Percentiles rank a stretch among this genome's conserved stretches.
phyloP scores from a whole-genome alignment of 495 filamentous ascomycete species.

The Lasiosphaeriaceae sp. region DNA sequence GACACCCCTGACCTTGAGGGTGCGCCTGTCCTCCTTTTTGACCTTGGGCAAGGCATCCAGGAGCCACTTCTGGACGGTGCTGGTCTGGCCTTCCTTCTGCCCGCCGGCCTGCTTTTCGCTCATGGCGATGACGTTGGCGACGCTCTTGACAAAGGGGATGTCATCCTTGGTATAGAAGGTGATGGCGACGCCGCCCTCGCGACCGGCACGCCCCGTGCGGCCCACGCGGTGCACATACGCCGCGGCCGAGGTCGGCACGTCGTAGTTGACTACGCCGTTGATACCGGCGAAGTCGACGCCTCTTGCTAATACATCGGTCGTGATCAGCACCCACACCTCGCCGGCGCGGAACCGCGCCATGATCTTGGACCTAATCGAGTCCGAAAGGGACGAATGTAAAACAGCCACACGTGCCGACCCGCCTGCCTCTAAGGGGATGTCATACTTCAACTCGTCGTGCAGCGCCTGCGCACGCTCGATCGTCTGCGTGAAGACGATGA shows the following conservation, averaged over 20 bases:
- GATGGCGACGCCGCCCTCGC: conserved; percentile 84
- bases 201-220: conserved; percentile 82
- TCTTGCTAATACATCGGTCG: conserved; percentile 85
- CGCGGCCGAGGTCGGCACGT: conserved; percentile 82
- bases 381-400: conserved; percentile 81
- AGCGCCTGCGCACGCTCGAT: conserved; percentile 85
- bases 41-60: conserved; percentile 80
- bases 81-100: conserved; percentile 28
- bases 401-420: conserved; percentile 83
- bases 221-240: conserved; percentile 93
- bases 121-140: conserved; percentile 85
- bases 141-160: conserved; percentile 80
- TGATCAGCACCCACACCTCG: conserved; percentile 94
- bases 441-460: conserved; percentile 86
- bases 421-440: conserved; percentile 84
- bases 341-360: conserved; percentile 88
- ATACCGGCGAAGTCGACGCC: conserved; percentile 91
- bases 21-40: conserved; percentile 75
- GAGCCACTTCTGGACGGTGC: conserved; percentile 74
- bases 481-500: conserved; percentile 92
- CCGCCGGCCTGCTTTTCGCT: conserved; percentile 67
- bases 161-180: conserved; percentile 96
- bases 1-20: conserved; percentile 77
- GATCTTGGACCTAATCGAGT: conserved; percentile 66
- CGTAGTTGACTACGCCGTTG: conserved; percentile 94